These are phyloP conservation scores for Fraxinus angustifolia DNA, from an alignment of 305 asterid genomes.

Conservation along the genomic window DNA sequence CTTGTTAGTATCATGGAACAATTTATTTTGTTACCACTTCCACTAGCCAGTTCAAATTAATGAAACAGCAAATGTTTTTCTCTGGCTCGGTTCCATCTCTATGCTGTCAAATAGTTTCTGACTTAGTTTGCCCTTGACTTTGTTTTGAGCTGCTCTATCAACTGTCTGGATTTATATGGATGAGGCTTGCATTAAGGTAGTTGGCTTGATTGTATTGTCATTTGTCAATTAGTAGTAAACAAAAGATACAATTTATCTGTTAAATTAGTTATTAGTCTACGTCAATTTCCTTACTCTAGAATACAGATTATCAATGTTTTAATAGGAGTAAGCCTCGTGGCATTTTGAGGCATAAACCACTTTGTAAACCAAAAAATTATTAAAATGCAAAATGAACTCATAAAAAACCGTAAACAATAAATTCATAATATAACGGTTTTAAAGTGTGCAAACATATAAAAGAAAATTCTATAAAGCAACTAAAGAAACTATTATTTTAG, in stretches of 20 bases:
- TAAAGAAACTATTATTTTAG: neutral
- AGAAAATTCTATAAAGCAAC: neutral
- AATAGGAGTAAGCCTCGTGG: neutral
- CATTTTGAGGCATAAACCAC: neutral
- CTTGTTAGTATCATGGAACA: neutral
- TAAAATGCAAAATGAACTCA: neutral
- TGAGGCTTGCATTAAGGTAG: neutral
- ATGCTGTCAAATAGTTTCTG: neutral
- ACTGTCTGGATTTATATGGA: neutral
- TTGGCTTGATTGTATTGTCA: neutral
- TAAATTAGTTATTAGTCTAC: neutral
- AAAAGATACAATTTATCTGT: neutral
- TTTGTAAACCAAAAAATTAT: neutral
- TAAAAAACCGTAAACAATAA: neutral
- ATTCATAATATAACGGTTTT: neutral
- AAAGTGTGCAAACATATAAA: neutral
- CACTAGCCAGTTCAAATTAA: neutral
- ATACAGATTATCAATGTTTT: neutral
- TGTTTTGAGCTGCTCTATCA: neutral
- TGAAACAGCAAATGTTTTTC: neutral
- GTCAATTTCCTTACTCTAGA: neutral
- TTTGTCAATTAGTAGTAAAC: neutral
- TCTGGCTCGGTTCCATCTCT: neutral
- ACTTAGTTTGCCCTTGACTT: neutral
- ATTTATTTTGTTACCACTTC: neutral